These are phyloP conservation scores for Paramecium sexaurelia DNA, from an alignment of 73 alveolate genomes.

Conservation along the genomic window DNA sequence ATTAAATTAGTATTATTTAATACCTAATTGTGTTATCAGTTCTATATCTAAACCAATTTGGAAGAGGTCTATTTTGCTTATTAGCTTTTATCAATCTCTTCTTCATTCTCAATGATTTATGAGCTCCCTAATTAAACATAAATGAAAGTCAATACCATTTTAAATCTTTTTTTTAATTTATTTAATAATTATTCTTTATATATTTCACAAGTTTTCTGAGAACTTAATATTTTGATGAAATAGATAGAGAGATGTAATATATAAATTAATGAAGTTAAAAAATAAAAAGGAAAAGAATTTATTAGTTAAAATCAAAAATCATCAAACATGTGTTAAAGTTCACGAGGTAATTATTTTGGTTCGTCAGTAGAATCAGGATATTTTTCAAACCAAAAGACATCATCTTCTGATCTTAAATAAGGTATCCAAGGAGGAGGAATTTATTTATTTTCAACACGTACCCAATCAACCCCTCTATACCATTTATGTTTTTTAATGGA, in stretches of 20 bases:
- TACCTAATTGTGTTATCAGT: constrained; percentile 92
- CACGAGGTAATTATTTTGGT: constrained; percentile 64
- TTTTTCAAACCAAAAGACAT: constrained; percentile 81
- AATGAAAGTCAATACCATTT: constrained; percentile 33
- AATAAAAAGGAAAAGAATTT: not conserved
- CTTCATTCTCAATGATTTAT: constrained; percentile 82
- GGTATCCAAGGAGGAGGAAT: constrained; percentile 96
- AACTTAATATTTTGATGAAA: too few relatives aligned
- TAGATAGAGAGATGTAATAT: too few relatives aligned
- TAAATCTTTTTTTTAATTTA: constrained; percentile 44
- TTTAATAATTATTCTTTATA: not conserved
- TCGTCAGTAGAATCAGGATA: constrained; percentile 84
- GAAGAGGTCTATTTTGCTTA: constrained; percentile 96
- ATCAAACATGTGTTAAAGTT: constrained; percentile 57
- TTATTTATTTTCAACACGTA: constrained; percentile 67
- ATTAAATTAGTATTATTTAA: not conserved
- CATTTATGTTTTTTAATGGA: constrained; percentile 83
- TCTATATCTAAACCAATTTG: constrained; percentile 96
- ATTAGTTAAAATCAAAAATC: constrained; percentile 60
- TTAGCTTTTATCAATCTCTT: constrained; percentile 89
- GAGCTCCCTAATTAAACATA: constrained; percentile 72
- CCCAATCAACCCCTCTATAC: constrained; percentile 89
- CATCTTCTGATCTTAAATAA: constrained; percentile 74
- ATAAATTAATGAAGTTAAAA: not conserved
- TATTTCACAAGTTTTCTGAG: too few relatives aligned